Conservation (phyloP, 23 red algal genomes). For the Gracilaria gracilis region DNA sequence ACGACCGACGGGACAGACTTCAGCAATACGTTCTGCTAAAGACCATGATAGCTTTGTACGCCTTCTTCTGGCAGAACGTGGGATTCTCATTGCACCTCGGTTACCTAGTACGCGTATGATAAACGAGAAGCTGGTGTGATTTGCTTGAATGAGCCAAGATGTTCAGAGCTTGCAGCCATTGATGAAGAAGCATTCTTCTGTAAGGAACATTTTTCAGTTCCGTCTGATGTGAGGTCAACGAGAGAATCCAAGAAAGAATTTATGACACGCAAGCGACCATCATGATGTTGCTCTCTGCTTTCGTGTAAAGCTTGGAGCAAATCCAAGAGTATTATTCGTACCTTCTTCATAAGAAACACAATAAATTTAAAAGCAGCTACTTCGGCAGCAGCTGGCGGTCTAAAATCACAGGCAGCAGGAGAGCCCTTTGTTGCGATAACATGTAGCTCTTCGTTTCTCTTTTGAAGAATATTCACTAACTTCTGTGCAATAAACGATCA, state of each 20-base stretch:
- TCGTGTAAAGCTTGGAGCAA: not conserved
- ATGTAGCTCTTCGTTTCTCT: not conserved
- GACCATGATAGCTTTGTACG: too few relatives aligned
- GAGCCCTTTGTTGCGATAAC: not conserved
- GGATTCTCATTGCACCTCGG: too few relatives aligned
- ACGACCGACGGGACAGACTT: too few relatives aligned
- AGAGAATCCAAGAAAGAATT: not conserved
- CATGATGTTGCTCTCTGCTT: not conserved
- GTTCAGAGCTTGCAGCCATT: too few relatives aligned
- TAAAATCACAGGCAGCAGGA: not conserved
- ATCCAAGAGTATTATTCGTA: not conserved
- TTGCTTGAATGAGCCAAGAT: too few relatives aligned
- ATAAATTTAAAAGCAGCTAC: not conserved
- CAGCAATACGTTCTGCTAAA: too few relatives aligned
- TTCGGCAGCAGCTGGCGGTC: not conserved
- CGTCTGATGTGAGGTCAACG: not conserved
- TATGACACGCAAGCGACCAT: too few relatives aligned
- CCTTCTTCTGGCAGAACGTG: too few relatives aligned
- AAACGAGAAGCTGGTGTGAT: too few relatives aligned
- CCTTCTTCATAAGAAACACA: not conserved
- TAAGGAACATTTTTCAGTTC: not conserved
- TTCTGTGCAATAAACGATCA: not conserved
- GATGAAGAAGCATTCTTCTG: too few relatives aligned
- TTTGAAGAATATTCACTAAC: not conserved
- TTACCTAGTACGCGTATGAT: too few relatives aligned